These are phyloP conservation scores for Ceratocystis destructans DNA, from an alignment of 2,329 filamentous ascomycete species.

Conservation along the genomic window DNA sequence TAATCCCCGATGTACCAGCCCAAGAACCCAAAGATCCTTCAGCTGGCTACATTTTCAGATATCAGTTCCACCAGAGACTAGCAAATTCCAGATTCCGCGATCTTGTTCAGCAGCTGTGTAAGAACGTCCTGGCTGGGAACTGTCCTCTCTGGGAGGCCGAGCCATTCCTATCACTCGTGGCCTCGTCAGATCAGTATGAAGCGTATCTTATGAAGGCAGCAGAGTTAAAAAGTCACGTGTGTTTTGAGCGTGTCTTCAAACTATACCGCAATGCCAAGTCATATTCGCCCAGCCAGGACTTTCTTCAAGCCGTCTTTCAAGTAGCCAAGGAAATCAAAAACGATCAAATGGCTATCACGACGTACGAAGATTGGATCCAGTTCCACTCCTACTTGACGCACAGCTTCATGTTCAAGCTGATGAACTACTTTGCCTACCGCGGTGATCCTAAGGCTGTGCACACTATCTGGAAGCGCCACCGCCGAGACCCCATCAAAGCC, in stretches of 20 bases:
- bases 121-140: conserved; percentile 1
- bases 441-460: conserved; percentile 15
- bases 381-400: conserved; percentile 3
- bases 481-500: background rate
- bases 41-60: conserved; percentile 14
- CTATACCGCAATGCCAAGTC: conserved; percentile 5
- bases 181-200: conserved; percentile 5
- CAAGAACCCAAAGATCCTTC: conserved; percentile 2
- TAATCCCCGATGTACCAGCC: background rate
- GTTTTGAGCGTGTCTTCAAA: background rate
- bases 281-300: conserved; percentile 4
- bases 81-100: conserved; percentile 14
- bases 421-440: conserved; percentile 13
- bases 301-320: background rate
- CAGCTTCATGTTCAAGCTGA: background rate
- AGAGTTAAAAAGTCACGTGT: background rate
- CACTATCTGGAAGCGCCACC: conserved; percentile 13
- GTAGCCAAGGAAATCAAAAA: conserved; percentile 1
- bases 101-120: conserved; percentile 9
- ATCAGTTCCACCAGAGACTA: conserved; percentile 11
- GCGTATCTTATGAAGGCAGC: conserved; percentile 3
- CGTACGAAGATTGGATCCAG: conserved; percentile 13
- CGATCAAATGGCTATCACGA: background rate
- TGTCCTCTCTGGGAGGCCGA: conserved; percentile 11
- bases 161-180: conserved; percentile 9